Evolutionary conservation across 208 protist species (phyloP).

Genomic region (Leishmania braziliensis): DNA sequence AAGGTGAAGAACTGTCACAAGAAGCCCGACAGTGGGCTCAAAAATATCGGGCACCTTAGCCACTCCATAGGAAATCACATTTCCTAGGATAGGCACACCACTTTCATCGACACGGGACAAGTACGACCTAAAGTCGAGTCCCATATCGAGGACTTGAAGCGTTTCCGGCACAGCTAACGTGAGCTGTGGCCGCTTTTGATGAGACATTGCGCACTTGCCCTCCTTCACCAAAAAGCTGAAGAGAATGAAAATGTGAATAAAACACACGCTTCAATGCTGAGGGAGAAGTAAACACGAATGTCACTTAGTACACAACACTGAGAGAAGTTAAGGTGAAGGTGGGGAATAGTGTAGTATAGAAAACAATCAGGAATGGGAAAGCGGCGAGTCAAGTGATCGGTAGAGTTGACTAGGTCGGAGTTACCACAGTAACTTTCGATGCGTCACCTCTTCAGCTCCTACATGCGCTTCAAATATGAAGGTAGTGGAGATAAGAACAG

Average conservation of each 20-base stretch:
- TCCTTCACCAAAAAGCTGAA: not conserved
- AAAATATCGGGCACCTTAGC: constrained; percentile 79
- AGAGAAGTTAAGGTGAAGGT: not conserved
- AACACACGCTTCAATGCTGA: not conserved
- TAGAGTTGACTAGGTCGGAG: not conserved
- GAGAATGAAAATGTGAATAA: not conserved
- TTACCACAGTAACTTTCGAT: not conserved
- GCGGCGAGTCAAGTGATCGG: not conserved
- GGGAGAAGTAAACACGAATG: constrained; percentile 2
- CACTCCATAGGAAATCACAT: constrained; percentile 78
- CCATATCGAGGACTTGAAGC: constrained; percentile 87
- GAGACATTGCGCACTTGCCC: constrained; percentile 42
- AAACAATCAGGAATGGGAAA: not conserved
- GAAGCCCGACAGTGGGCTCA: constrained; percentile 79
- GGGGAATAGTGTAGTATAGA: not conserved
- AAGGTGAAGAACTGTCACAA: constrained; percentile 83
- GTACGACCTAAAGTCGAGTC: constrained; percentile 87
- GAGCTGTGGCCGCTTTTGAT: constrained; percentile 55
- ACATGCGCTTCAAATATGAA: not conserved
- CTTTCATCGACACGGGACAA: constrained; percentile 73
- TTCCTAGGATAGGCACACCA: constrained; percentile 73
- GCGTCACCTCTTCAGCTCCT: not conserved
- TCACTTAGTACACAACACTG: not conserved
- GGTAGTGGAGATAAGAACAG: not conserved
- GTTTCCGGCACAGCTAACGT: constrained; percentile 53